phyloP scores from a whole-genome alignment of 345 rosid genomes.

The Firmiana major region DNA sequence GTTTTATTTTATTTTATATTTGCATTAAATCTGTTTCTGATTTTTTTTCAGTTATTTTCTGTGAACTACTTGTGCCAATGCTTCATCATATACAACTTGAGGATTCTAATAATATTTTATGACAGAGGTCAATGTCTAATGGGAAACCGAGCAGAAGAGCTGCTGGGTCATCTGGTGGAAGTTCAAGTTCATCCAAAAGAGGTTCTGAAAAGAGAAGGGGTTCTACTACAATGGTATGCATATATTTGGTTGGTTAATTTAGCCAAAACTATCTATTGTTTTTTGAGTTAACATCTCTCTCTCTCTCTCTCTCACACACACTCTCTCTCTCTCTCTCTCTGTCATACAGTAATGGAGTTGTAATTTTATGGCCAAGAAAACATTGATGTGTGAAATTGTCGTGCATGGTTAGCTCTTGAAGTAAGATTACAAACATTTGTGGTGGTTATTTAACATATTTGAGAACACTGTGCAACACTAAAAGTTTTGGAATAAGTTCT shows the following conservation, averaged over 20 bases:
- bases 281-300: background rate
- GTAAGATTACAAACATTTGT: background rate
- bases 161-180: constrained; percentile 38
- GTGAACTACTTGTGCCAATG: background rate
- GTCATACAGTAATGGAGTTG: background rate
- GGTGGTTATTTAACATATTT: background rate
- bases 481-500: background rate
- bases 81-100: background rate
- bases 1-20: background rate
- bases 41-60: background rate
- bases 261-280: background rate
- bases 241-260: background rate
- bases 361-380: background rate
- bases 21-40: background rate
- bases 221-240: constrained; percentile 46
- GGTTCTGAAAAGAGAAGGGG: constrained; percentile 52
- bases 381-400: background rate
- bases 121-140: constrained; percentile 44
- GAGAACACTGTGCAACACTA: background rate
- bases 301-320: too few species aligned
- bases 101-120: constrained; percentile 6
- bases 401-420: background rate
- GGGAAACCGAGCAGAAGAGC: constrained; percentile 49
- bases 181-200: constrained; percentile 48
- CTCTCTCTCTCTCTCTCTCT: background rate